phyloP scores from a whole-genome alignment of 2,329 filamentous ascomycete genomes.

The Pseudodiploospora longispora region DNA sequence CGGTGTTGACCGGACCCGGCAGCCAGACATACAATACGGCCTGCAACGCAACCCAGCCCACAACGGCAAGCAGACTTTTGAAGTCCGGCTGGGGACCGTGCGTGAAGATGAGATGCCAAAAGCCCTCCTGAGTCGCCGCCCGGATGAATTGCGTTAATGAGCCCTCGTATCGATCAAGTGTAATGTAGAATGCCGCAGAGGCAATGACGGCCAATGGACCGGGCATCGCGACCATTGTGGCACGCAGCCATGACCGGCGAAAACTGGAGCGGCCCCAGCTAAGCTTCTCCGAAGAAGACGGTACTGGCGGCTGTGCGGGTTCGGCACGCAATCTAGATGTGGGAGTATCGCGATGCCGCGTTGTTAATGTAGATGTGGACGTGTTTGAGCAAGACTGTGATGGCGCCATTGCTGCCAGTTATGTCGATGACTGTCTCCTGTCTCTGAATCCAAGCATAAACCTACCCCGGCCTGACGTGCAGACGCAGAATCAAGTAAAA shows the following conservation, averaged over 20 bases:
- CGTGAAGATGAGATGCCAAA: constrained; percentile 1
- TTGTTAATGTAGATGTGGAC: no score
- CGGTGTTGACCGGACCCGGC: constrained; percentile 15
- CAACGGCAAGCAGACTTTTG: constrained; percentile 2
- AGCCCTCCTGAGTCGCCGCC: constrained; percentile 5
- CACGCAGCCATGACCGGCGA: constrained; percentile 15
- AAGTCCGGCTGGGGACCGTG: constrained; percentile 3
- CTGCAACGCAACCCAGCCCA: constrained; percentile 7
- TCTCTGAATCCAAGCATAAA: no score
- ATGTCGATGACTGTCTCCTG: no score
- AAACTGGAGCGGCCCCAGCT: constrained; percentile 18
- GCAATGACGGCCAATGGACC: constrained; percentile 15
- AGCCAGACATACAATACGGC: constrained; percentile 5
- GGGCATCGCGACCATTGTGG: constrained; percentile 16
- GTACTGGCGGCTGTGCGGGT: no score
- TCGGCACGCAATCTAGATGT: no score
- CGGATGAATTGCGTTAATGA: constrained; percentile 7
- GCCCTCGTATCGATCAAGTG: constrained; percentile 14
- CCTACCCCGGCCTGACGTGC: no score
- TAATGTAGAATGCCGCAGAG: constrained; percentile 16
- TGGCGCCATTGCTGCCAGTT: no score
- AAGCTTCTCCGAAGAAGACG: background rate
- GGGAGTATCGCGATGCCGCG: no score
- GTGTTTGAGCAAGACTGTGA: no score
- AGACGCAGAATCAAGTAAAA: no score